Evolutionary conservation across 306 rosid genomes (phyloP), one percentile per base, ranked within the genome.

Genomic region (Begonia fuchsioides): DNA sequence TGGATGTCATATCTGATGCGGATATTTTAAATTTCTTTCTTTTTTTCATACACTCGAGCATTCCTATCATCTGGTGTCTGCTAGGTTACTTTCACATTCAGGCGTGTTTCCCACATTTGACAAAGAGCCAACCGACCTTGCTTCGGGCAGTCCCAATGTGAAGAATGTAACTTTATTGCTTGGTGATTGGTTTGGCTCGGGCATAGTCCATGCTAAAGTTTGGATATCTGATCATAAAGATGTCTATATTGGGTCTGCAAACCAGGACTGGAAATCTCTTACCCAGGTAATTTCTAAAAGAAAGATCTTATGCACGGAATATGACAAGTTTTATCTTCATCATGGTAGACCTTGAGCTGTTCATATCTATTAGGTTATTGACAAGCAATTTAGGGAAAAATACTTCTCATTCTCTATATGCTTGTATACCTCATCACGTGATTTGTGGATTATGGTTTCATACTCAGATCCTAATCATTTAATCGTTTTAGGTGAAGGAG

Each of bases 221-320:
- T 90, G 97, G 97, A 84, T 90, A 61, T 76, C 97, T 10, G 80
- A 90, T 76, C 66, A 54, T 12, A 73, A 50, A 50, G 75, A 78
- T 64, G 74, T 81, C 1, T 84, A 90, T 56, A 76, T 90, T 67
- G 97, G 97, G 13, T 90, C 97, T 44, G 95, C 94, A 38, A 90
- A 90, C 63, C 80, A 84, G 71, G 97, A 90, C 52, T 90, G 97
- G 97, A 90, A 90, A 63, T 79, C 95, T 62, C 93, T 90, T 10
- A 76, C 97, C 11, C 97, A 84, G 79, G 97, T 76, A 66, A 46
- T 43, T 26, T 26, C 35, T 26, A 26, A 26, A 26, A 26, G 35
- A 26, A 26, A 26, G 35, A 26, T 26, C 35, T 26, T 26, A 26
- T 26, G 35, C 35, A 26, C 35, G 0, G 8, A 8, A 26, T 8